Conservation (phyloP, 768 basidiomycete species). For the Guyanaporus albipodus region DNA sequence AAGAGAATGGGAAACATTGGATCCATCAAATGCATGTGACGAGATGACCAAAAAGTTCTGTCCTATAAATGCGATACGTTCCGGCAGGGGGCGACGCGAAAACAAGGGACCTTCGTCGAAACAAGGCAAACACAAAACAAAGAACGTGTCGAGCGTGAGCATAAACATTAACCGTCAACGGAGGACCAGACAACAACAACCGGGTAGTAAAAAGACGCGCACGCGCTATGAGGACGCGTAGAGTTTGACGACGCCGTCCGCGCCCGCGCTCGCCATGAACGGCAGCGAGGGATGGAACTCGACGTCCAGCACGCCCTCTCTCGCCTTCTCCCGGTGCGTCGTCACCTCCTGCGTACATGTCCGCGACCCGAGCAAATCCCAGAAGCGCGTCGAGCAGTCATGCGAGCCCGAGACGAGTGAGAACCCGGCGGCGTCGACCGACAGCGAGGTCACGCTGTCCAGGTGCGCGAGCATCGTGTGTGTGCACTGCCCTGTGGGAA, state of each 20-base stretch:
- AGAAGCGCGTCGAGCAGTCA: constrained; percentile 92
- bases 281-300: constrained; percentile 80
- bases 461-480: constrained; percentile 89
- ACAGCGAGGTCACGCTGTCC: constrained; percentile 87
- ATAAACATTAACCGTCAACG: constrained; percentile 4
- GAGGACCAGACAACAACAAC: too few species aligned
- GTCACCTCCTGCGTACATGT: constrained; percentile 88
- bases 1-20: constrained; percentile 1
- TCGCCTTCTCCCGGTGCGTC: constrained; percentile 82
- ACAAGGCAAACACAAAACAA: background rate
- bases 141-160: constrained; percentile 11
- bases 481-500: constrained; percentile 67
- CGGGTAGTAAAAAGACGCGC: too few species aligned
- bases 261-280: constrained; percentile 91
- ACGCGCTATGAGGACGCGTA: constrained; percentile 69
- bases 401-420: constrained; percentile 87
- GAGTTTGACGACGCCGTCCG: constrained; percentile 89
- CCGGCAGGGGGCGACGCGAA: constrained; percentile 14
- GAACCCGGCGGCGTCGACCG: constrained; percentile 83
- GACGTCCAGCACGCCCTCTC: constrained; percentile 88
- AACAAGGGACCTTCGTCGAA: constrained; percentile 10
- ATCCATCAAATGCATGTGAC: constrained; percentile 9
- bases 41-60: constrained; percentile 23
- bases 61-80: constrained; percentile 25
- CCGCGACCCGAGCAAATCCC: constrained; percentile 81